A percentile compares a stretch with the other conserved stretches of the same genome.
These are phyloP conservation scores for Terana coerulea DNA, from an alignment of 768 basidiomycete genomes.

Conservation along the genomic window DNA sequence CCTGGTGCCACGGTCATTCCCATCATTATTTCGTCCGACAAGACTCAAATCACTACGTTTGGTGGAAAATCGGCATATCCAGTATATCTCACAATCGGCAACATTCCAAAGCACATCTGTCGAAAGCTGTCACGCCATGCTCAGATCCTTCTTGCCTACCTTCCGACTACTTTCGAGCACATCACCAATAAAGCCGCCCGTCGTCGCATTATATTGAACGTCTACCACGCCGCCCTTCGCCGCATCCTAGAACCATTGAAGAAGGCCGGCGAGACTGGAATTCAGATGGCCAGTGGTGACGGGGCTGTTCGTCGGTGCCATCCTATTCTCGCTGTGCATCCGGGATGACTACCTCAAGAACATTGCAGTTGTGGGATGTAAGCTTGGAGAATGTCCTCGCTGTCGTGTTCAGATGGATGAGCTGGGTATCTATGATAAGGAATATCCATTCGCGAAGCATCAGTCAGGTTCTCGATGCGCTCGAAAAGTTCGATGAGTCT, in stretches of 20 bases:
- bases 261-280: constrained; percentile 10
- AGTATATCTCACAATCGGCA: constrained; percentile 26
- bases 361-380: constrained; percentile 17
- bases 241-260: constrained; percentile 13
- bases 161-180: constrained; percentile 19
- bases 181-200: constrained; percentile 19
- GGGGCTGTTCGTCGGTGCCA: constrained; percentile 17
- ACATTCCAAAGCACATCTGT: constrained; percentile 23
- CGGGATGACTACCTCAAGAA: constrained; percentile 27
- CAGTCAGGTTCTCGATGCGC: constrained; percentile 3
- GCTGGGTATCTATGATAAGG: constrained; percentile 8
- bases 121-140: constrained; percentile 21
- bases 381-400: constrained; percentile 19
- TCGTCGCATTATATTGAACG: constrained; percentile 16
- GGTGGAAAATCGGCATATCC: constrained; percentile 22
- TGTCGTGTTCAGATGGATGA: constrained; percentile 11
- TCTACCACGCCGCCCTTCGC: constrained; percentile 23
- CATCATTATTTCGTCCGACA: constrained; percentile 20
- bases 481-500: not conserved
- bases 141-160: constrained; percentile 25
- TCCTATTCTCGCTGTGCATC: constrained; percentile 21
- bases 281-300: constrained; percentile 19
- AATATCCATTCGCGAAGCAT: constrained; percentile 8
- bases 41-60: constrained; percentile 21
- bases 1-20: constrained; percentile 23